A percentile compares a stretch with the other conserved stretches of the same genome.
Conservation (phyloP, 169 alveolate species). For the Eimeria necatrix region DNA sequence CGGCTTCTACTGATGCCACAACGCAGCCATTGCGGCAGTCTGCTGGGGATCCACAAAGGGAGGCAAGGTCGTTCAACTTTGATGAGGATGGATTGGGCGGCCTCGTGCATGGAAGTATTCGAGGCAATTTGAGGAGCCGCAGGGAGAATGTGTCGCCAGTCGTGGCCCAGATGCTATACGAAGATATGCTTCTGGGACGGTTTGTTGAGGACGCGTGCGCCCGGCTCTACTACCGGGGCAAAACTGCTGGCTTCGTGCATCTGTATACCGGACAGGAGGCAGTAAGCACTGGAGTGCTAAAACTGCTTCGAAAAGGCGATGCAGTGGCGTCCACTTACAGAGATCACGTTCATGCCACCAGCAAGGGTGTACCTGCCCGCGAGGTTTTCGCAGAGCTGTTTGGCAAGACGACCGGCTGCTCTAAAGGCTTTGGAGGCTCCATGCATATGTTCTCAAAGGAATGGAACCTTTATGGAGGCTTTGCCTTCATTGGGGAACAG, state of each 20-base stretch:
- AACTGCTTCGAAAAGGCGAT: constrained; percentile 90
- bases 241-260: constrained; percentile 93
- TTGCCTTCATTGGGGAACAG: constrained; percentile 94
- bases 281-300: constrained; percentile 91
- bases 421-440: constrained; percentile 95
- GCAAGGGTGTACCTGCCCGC: constrained; percentile 91
- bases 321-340: constrained; percentile 92
- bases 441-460: constrained; percentile 93
- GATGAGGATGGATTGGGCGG: constrained; percentile 61
- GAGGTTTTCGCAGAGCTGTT: constrained; percentile 92
- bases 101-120: constrained; percentile 52
- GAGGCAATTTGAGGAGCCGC: constrained; percentile 43
- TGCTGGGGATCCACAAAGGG: background rate
- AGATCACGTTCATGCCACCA: constrained; percentile 92
- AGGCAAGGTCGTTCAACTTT: background rate
- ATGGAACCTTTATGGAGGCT: constrained; percentile 92
- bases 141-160: constrained; percentile 76
- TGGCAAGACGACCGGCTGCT: constrained; percentile 92
- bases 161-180: constrained; percentile 89
- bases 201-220: constrained; percentile 92
- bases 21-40: constrained; percentile 3
- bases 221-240: constrained; percentile 90
- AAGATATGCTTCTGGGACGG: constrained; percentile 90
- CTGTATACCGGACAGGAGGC: constrained; percentile 94
- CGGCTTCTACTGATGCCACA: background rate